Evolutionary conservation across 2,329 filamentous ascomycete genomes (phyloP).

Genomic region (Sporothrix pseudoabietina): DNA sequence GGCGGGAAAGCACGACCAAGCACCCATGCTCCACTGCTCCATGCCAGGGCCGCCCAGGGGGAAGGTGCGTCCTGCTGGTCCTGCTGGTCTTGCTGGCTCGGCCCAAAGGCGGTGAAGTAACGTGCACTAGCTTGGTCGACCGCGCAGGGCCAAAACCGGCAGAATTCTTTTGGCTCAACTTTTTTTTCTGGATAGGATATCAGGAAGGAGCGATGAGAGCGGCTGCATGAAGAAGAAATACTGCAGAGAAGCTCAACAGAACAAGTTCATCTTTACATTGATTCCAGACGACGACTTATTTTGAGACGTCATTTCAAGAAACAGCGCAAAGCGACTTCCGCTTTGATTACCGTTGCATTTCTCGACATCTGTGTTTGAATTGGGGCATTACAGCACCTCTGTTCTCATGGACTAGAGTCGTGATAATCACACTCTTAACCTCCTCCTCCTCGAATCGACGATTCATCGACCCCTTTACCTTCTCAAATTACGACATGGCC

Average conservation of each 20-base stretch:
- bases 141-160: slow-evolving; percentile 25
- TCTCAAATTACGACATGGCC: slow-evolving; percentile 26
- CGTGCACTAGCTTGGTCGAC: not conserved
- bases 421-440: not conserved
- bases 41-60: slow-evolving; percentile 3
- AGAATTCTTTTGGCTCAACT: slow-evolving; percentile 28
- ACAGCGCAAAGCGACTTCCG: not conserved
- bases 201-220: slow-evolving; percentile 7
- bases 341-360: not conserved
- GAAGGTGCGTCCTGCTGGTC: not conserved
- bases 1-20: slow-evolving; percentile 10
- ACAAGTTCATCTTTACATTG: not conserved
- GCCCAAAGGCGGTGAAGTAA: slow-evolving; percentile 23
- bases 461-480: not conserved
- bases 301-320: not conserved
- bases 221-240: not conserved
- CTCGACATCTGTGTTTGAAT: not conserved
- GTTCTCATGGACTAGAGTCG: not conserved
- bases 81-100: not conserved
- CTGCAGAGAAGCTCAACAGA: not conserved
- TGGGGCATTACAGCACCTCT: not conserved
- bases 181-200: slow-evolving; percentile 24
- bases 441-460: not conserved
- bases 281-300: not conserved
- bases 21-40: not conserved